phyloP scores from a whole-genome alignment of 495 filamentous ascomycete genomes.

The Stereocaulon alpinum region DNA sequence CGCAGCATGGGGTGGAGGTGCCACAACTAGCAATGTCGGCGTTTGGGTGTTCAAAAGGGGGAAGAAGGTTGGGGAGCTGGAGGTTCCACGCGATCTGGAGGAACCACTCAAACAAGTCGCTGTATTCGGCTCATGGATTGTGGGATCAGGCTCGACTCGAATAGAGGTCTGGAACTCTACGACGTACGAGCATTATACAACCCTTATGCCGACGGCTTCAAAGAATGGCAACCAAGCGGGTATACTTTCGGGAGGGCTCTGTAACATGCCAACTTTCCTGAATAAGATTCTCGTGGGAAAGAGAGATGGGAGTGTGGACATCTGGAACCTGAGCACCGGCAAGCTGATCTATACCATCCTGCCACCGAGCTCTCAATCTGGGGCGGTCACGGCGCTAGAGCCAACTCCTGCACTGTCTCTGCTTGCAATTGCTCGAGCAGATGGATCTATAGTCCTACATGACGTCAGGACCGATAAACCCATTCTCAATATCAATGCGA shows the following conservation, averaged over 20 bases:
- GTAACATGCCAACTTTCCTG: constrained; percentile 81
- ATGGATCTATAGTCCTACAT: constrained; percentile 66
- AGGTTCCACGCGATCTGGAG: constrained; percentile 45
- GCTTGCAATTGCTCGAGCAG: constrained; percentile 77
- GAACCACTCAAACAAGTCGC: constrained; percentile 68
- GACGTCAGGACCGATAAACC: constrained; percentile 67
- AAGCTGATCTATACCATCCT: constrained; percentile 79
- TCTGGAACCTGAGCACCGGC: constrained; percentile 91
- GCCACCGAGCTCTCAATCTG: constrained; percentile 52
- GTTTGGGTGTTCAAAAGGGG: constrained; percentile 94
- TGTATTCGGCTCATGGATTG: constrained; percentile 84
- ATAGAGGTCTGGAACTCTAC: constrained; percentile 82
- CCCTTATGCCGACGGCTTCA: constrained; percentile 44
- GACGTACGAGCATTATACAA: constrained; percentile 85
- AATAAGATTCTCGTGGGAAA: constrained; percentile 91
- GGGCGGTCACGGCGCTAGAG: constrained; percentile 71
- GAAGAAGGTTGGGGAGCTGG: constrained; percentile 69
- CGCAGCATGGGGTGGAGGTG: constrained; percentile 67
- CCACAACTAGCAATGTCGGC: constrained; percentile 43
- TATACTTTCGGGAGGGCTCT: constrained; percentile 60
- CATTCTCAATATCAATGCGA: constrained; percentile 53
- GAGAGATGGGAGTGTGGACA: constrained; percentile 79
- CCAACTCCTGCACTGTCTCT: constrained; percentile 73
- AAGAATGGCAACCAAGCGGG: constrained; percentile 36
- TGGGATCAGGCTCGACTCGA: constrained; percentile 62